Evolutionary conservation across 2,329 filamentous ascomycete species (phyloP), one percentile per base, ranked within the genome.

Genomic region (Cadophora malorum): DNA sequence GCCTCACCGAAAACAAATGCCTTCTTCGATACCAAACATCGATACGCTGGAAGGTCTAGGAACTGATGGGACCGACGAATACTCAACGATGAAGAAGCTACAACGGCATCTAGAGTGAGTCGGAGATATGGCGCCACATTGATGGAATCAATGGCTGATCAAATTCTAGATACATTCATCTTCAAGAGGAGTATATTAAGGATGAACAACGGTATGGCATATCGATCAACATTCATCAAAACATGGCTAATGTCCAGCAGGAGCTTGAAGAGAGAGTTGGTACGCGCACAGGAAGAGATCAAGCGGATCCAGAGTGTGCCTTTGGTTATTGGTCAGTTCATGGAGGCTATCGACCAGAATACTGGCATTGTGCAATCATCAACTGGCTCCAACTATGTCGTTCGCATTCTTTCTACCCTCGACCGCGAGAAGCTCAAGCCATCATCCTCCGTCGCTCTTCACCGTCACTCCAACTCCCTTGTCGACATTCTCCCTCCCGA

Each of bases 171-270:
- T 93, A 97, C 81, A 97, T 98, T 79, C 93, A 97, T 82, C 87
- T 99, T 76, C 96, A 99, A 83, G 96, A 99, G 82, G 96, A 99
- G 80, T 99, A 99, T 82, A 99, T 99, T 89, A 99, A 99, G 84
- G 96, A 99, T 88, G 96, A 99, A 85, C 96, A 99, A 84, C 90
- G 93, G 91, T 92, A 81, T 65, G 79, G 69, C 49, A 64, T 56
- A 63, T 62, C 38, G 35, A 66, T 35, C 31, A 52, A n/a, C 12
- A 41, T 0, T 41, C 16, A 59, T 33, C 16, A 16, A 56, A 50
- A 31, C 38, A 16, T 41, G 33, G 49, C 71, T 76, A 70, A 76
- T 59, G 67, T 25, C 19, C 14, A 69, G 53, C 74, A 94, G 93
- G 84, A 97, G 94, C 82, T 82, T 99, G 80, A 99, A 99, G 86